These are phyloP conservation scores for Gossypium trilobum DNA, from an alignment of 441 rosid genomes.

Conservation along the genomic window DNA sequence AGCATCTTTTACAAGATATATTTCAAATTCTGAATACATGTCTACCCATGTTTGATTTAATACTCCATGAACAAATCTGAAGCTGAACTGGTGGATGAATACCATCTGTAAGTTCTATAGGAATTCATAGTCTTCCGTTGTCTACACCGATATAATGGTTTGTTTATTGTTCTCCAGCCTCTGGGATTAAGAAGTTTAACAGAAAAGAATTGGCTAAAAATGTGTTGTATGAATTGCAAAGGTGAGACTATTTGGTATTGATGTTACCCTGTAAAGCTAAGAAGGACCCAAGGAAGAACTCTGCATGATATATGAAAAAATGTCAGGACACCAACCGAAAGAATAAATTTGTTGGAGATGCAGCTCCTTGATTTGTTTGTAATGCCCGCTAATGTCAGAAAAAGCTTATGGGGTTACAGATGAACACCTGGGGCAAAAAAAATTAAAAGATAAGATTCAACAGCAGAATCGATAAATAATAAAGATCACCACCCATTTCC, in stretches of 20 bases:
- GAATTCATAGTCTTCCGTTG: background rate
- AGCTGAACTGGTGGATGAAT: background rate
- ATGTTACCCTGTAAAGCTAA: background rate
- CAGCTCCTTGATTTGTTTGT: background rate
- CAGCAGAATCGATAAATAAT: background rate
- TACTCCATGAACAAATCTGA: background rate
- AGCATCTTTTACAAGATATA: background rate
- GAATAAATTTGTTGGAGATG: background rate
- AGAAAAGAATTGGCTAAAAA: background rate
- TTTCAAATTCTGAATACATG: background rate
- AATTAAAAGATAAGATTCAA: background rate
- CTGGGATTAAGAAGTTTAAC: background rate
- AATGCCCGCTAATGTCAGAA: background rate
- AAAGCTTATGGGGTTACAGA: background rate
- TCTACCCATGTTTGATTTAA: background rate
- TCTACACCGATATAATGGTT: background rate
- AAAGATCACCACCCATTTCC: background rate
- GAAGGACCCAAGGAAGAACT: background rate
- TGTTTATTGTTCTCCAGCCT: background rate
- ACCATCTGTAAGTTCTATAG: background rate
- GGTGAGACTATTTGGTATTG: background rate
- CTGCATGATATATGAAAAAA: background rate
- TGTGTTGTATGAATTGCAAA: conserved; percentile 1
- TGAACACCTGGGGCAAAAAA: conserved; percentile 7
- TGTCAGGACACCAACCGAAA: background rate